These are phyloP conservation scores for Botrytis elliptica DNA, from an alignment of 2,329 filamentous ascomycete species.

Conservation along the genomic window DNA sequence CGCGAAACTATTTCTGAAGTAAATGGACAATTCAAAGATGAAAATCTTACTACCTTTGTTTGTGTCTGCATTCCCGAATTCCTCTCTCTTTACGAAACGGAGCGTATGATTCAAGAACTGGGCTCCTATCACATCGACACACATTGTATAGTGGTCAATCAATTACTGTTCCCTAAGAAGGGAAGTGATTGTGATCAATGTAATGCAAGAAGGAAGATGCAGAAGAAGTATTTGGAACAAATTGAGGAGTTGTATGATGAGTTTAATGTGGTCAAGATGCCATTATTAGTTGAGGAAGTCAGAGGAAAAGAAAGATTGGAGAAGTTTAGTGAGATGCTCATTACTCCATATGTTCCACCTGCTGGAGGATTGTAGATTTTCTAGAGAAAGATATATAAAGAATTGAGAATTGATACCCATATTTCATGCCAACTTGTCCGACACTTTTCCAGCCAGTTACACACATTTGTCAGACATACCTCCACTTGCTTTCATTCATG, in stretches of 20 bases:
- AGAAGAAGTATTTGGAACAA: constrained; percentile 98
- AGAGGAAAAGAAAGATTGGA: constrained; percentile 91
- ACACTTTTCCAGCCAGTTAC: neutral
- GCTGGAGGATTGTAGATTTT: constrained; percentile 37
- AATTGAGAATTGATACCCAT: constrained; percentile 21
- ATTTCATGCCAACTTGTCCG: neutral
- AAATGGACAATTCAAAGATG: constrained; percentile 97
- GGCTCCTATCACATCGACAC: constrained; percentile 92
- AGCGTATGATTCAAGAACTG: constrained; percentile 99
- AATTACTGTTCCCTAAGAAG: constrained; percentile 87
- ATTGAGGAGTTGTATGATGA: constrained; percentile 98
- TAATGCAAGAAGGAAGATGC: constrained; percentile 93
- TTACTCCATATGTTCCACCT: constrained; percentile 72
- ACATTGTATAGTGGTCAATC: constrained; percentile 96
- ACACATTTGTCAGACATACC: neutral
- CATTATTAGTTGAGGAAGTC: constrained; percentile 90
- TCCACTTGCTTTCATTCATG: neutral
- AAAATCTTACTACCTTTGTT: constrained; percentile 92
- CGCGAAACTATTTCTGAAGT: constrained; percentile 93
- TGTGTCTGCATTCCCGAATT: constrained; percentile 99
- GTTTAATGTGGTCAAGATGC: constrained; percentile 99
- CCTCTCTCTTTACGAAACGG: constrained; percentile 93
- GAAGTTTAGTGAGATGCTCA: constrained; percentile 83
- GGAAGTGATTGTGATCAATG: constrained; percentile 91
- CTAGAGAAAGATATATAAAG: constrained; percentile 7